Evolutionary conservation across 805 yeast genomes (phyloP).

Genomic region (Candida multigemmis): DNA sequence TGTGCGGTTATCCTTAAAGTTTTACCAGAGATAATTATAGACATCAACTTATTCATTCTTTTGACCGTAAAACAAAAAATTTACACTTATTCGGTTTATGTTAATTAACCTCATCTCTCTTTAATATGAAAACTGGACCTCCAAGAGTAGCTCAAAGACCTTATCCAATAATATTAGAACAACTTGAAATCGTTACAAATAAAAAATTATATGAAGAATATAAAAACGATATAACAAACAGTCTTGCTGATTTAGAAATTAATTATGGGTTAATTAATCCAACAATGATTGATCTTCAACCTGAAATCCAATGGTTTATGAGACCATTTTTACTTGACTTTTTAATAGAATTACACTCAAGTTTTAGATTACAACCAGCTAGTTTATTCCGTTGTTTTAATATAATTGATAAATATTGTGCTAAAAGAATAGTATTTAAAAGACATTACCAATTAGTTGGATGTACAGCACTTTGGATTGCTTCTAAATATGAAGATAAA

Average conservation of each 20-base stretch:
- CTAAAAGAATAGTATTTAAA: constrained; percentile 37
- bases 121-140: too few species aligned
- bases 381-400: constrained; percentile 35
- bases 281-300: constrained; percentile 42
- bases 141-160: constrained; percentile 17
- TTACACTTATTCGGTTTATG: too few species aligned
- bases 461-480: constrained; percentile 39
- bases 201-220: constrained; percentile 35
- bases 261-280: constrained; percentile 30
- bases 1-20: too few species aligned
- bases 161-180: constrained; percentile 37
- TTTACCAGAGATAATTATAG: too few species aligned
- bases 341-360: constrained; percentile 33
- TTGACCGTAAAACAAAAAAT: too few species aligned
- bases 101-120: too few species aligned
- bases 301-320: constrained; percentile 42
- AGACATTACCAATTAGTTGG: constrained; percentile 40
- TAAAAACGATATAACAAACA: constrained; percentile 23
- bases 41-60: too few species aligned
- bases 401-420: constrained; percentile 37
- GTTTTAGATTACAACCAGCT: constrained; percentile 31
- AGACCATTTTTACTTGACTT: constrained; percentile 36
- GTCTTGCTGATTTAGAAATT: constrained; percentile 32
- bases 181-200: constrained; percentile 38
- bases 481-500: constrained; percentile 49